phyloP scores from a whole-genome alignment of 495 filamentous ascomycete genomes.

The Annulohypoxylon nitens region DNA sequence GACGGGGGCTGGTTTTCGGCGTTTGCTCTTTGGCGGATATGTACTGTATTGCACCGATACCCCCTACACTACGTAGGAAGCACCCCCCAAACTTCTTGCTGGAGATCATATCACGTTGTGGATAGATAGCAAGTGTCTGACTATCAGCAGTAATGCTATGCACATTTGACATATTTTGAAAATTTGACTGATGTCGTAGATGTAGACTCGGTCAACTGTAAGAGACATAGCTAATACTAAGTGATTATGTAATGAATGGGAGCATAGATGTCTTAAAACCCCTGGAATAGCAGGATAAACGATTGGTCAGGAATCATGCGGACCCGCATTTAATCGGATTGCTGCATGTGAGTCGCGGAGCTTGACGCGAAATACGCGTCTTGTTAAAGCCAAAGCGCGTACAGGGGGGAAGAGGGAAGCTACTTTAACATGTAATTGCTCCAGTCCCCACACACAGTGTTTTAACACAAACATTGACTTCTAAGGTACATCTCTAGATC shows the following conservation, averaged over 20 bases:
- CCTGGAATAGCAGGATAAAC: background rate
- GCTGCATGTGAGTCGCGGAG: constrained; percentile 21
- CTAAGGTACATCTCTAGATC: constrained; percentile 10
- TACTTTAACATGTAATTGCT: constrained; percentile 23
- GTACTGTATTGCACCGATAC: constrained; percentile 44
- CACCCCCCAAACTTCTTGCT: constrained; percentile 20
- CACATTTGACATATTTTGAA: constrained; percentile 4
- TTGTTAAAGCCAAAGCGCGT: constrained; percentile 43
- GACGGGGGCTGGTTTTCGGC: constrained; percentile 32
- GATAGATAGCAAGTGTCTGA: constrained; percentile 19
- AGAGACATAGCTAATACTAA: background rate
- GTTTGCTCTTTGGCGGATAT: constrained; percentile 38
- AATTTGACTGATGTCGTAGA: background rate
- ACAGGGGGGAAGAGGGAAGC: background rate
- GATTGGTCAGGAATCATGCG: constrained; percentile 12
- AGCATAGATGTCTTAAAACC: background rate
- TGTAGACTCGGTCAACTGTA: background rate
- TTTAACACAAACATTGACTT: constrained; percentile 33
- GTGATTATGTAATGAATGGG: constrained; percentile 13
- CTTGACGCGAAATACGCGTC: constrained; percentile 46
- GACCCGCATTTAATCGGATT: constrained; percentile 29
- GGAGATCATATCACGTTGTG: constrained; percentile 4
- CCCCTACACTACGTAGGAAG: constrained; percentile 37
- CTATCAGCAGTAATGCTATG: constrained; percentile 7
- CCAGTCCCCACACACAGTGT: constrained; percentile 40